These are phyloP conservation scores for Penicillium sclerotiorum DNA, from an alignment of 2,329 filamentous ascomycete genomes.

Conservation along the genomic window DNA sequence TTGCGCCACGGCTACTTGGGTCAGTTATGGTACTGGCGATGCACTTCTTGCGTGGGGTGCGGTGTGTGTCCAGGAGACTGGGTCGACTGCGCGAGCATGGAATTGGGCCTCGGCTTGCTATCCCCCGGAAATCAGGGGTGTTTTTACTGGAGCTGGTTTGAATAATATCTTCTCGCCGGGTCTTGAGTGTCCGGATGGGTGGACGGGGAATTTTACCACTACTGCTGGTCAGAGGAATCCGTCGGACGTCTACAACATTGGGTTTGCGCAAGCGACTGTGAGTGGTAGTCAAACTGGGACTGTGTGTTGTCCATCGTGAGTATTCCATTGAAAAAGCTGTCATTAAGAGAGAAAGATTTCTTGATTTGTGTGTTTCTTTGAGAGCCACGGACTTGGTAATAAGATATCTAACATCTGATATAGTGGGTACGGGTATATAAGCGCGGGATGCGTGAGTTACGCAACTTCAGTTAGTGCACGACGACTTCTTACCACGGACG, in stretches of 20 bases:
- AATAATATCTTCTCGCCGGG: background rate
- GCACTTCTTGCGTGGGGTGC: background rate
- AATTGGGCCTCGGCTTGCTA: background rate
- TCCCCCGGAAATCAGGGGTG: background rate
- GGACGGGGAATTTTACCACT: background rate
- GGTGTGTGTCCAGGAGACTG: background rate
- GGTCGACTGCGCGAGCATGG: background rate
- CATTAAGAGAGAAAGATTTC: background rate
- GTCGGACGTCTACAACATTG: background rate
- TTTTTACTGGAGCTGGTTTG: too few species aligned
- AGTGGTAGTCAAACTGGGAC: background rate
- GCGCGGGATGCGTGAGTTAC: too few species aligned
- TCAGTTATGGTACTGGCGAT: background rate
- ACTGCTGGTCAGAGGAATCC: background rate
- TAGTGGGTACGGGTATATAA: too few species aligned
- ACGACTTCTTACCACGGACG: too few species aligned
- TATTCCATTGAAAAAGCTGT: background rate
- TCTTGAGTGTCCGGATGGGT: background rate
- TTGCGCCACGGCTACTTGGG: background rate
- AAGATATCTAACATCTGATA: too few species aligned
- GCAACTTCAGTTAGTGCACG: too few species aligned
- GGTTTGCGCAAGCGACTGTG: background rate
- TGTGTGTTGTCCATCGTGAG: background rate
- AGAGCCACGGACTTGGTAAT: background rate
- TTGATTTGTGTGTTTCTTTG: too few species aligned